Percentiles rank a stretch among this genome's conserved stretches.
These are phyloP conservation scores for Fraxinus excelsior DNA, from an alignment of 257 asterid species.

Conservation along the genomic window DNA sequence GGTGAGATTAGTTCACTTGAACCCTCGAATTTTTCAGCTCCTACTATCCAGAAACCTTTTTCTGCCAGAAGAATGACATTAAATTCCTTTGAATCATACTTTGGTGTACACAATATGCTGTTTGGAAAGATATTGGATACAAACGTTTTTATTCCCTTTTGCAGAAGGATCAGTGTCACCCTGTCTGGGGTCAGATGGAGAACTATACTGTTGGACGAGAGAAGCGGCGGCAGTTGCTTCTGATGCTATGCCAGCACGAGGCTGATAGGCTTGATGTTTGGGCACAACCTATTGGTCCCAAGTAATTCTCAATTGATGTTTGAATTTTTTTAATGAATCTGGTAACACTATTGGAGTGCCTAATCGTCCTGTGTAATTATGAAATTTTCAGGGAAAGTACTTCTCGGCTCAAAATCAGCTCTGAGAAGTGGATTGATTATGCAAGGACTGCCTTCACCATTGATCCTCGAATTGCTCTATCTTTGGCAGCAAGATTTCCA, in stretches of 20 bases:
- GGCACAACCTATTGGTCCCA: constrained; percentile 94
- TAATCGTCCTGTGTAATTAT: constrained; percentile 27
- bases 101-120: constrained; percentile 17
- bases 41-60: constrained; percentile 16
- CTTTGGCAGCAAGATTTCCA: constrained; percentile 92
- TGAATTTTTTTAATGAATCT: constrained; percentile 12
- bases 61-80: not conserved
- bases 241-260: constrained; percentile 95
- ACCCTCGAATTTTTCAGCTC: constrained; percentile 29
- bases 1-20: constrained; percentile 53
- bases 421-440: constrained; percentile 88
- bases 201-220: constrained; percentile 82
- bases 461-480: constrained; percentile 87
- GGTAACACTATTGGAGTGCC: constrained; percentile 18
- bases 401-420: constrained; percentile 73
- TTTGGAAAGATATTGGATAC: constrained; percentile 19
- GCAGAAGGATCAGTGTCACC: constrained; percentile 88
- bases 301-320: constrained; percentile 47
- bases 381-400: constrained; percentile 60
- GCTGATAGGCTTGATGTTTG: constrained; percentile 99
- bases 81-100: not conserved
- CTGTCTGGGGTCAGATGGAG: constrained; percentile 98
- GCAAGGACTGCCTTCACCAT: constrained; percentile 87
- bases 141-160: constrained; percentile 26
- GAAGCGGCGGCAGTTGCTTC: constrained; percentile 81